Percentiles rank a stretch among this genome's conserved stretches.
phyloP scores from a whole-genome alignment of 2,329 filamentous ascomycete genomes.

The Apiospora pterosperma region DNA sequence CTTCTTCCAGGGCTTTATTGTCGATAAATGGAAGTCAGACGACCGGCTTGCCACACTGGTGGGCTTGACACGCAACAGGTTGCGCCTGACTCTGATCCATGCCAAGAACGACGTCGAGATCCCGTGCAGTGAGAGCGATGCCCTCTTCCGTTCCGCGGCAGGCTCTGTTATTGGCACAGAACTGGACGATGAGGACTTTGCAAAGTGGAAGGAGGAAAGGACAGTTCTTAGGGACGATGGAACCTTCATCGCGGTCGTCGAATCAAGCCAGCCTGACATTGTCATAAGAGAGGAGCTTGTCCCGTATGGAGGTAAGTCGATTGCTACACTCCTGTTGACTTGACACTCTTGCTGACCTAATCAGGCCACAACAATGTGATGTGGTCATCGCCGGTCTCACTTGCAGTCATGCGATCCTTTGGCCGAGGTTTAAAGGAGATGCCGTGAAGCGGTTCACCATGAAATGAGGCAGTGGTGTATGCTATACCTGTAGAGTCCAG shows the following conservation, averaged over 20 bases:
- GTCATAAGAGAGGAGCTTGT: constrained; percentile 52
- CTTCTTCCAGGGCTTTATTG: constrained; percentile 44
- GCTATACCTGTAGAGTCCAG: background rate
- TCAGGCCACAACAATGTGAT: constrained; percentile 69
- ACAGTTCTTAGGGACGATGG: constrained; percentile 41
- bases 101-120: constrained; percentile 66
- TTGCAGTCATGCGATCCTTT: constrained; percentile 66
- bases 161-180: constrained; percentile 41
- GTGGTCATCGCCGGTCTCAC: constrained; percentile 58
- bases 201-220: constrained; percentile 41
- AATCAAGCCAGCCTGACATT: constrained; percentile 37
- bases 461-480: background rate
- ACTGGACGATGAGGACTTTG: constrained; percentile 34
- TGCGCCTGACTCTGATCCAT: constrained; percentile 46
- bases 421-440: constrained; percentile 24
- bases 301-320: constrained; percentile 49
- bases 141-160: constrained; percentile 58
- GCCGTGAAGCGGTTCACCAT: background rate
- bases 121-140: constrained; percentile 66
- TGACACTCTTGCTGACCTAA: constrained; percentile 11
- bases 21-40: constrained; percentile 49
- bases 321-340: background rate
- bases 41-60: constrained; percentile 45
- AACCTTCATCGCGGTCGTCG: constrained; percentile 47
- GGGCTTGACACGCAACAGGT: constrained; percentile 31